Evolutionary conservation across 164 flowering plant species (phyloP), one percentile per base, ranked within the genome.

Genomic region (Stephania japonica): DNA sequence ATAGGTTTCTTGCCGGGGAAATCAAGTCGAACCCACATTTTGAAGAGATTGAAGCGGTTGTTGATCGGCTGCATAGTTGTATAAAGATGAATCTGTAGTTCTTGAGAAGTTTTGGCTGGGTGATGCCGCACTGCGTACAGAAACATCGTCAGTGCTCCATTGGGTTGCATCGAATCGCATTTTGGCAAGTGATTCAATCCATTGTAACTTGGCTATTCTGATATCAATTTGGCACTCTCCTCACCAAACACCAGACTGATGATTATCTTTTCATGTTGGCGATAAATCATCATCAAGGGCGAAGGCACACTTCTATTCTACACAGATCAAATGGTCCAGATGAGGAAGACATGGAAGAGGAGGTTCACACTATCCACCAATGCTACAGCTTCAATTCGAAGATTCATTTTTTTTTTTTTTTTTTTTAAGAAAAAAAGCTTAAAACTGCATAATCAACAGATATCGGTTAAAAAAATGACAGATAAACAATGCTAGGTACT

Each of bases 1-100:
- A 67, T 56, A 84, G 77, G 70, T 88, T 91, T 79, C 76, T 87
- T 72, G 87, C 94, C 6, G 88, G 89, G 69, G 90, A 91, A 32
- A 32, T 32, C 68, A 69, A 67, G 43, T 70, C 80, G 7, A 84
- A 84, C 61, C 81, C 76, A 4, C 73, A 53, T 27, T 80, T 79
- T 56, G 59, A 24, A 5, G 82, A 86, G 71, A 77, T 85, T 44
- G 41, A 72, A 47, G 69, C 25, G 56, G 65, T 78, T 14, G 77
- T 85, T 70, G 68, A 81, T 66, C 80, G 78, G 61, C 68, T 90
- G 84, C 90, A 89, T 72, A 7, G 38, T 59, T 83, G 79, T 24
- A 81, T 85, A 83, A 81, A 65, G 72, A 75, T 69, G 68, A 42
- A 72, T 42, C 23, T 59, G 23, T 59, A n/a, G 24, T 19, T 47